phyloP scores from a whole-genome alignment of 2,329 filamentous ascomycete genomes.

The Venturia effusa region DNA sequence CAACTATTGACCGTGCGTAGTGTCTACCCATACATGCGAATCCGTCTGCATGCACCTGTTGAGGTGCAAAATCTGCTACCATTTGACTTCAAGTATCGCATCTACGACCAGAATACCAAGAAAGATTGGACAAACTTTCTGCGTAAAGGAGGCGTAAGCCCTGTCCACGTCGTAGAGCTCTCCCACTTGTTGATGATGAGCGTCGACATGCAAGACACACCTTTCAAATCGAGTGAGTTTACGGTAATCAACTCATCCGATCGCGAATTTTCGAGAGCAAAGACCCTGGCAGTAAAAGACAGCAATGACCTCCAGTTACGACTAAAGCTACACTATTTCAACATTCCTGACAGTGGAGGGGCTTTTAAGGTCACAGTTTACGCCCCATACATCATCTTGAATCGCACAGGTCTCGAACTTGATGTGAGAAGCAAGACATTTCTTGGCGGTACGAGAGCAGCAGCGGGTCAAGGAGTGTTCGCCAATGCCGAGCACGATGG shows the following conservation, averaged over 20 bases:
- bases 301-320: conserved; percentile 67
- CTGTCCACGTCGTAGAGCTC: conserved; percentile 91
- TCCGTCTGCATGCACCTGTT: conserved; percentile 83
- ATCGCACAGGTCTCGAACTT: conserved; percentile 86
- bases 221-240: conserved; percentile 92
- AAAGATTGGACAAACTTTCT: conserved; percentile 99
- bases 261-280: conserved; percentile 83
- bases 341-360: conserved; percentile 81
- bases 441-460: conserved; percentile 69
- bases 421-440: conserved; percentile 83
- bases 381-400: conserved; percentile 88
- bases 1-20: conserved; percentile 33
- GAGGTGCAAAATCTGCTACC: conserved; percentile 91
- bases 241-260: conserved; percentile 89
- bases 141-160: conserved; percentile 90
- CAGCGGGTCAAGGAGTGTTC: conserved; percentile 67
- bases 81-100: conserved; percentile 98
- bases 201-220: conserved; percentile 91
- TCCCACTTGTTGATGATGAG: conserved; percentile 88
- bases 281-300: conserved; percentile 71
- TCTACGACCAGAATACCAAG: conserved; percentile 97
- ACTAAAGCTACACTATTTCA: conserved; percentile 81
- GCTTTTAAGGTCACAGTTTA: conserved; percentile 94
- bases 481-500: conserved; percentile 44
- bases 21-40: conserved; percentile 84